These are phyloP conservation scores for Mycena latifolia DNA, from an alignment of 768 basidiomycete genomes.

Conservation along the genomic window DNA sequence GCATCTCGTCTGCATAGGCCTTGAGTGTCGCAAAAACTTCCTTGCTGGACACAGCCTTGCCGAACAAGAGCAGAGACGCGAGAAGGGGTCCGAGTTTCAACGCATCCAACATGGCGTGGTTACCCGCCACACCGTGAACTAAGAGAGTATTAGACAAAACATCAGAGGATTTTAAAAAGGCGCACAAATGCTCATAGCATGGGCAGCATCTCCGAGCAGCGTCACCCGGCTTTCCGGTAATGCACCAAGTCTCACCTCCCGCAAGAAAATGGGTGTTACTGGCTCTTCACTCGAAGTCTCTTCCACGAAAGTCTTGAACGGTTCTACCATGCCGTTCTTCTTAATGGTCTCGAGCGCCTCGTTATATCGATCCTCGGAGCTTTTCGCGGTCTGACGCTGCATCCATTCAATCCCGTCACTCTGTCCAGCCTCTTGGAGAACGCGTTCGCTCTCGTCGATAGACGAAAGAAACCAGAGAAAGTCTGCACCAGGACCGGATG, in stretches of 20 bases:
- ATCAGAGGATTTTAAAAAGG: not conserved
- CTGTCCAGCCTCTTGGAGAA: not conserved
- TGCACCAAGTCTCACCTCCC: too few relatives aligned
- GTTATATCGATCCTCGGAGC: not conserved
- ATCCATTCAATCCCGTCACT: slow-evolving; percentile 3
- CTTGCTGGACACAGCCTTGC: too few relatives aligned
- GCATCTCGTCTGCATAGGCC: not conserved
- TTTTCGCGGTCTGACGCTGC: not conserved
- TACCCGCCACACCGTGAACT: not conserved
- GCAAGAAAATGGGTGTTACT: too few relatives aligned
- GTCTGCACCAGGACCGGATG: not conserved
- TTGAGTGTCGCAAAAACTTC: too few relatives aligned
- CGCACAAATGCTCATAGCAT: not conserved
- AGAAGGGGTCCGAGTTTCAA: not conserved
- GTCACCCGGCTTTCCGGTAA: too few relatives aligned
- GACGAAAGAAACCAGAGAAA: not conserved
- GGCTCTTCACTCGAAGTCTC: too few relatives aligned
- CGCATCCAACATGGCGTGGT: slow-evolving; percentile 1
- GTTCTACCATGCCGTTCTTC: not conserved
- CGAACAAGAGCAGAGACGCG: not conserved
- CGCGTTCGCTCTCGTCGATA: not conserved
- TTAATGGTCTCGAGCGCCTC: not conserved
- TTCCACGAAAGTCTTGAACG: not conserved
- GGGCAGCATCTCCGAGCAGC: not conserved
- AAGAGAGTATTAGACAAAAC: not conserved